Conservation (phyloP, 2,329 filamentous ascomycete species). For the Penicillium griseofulvum region DNA sequence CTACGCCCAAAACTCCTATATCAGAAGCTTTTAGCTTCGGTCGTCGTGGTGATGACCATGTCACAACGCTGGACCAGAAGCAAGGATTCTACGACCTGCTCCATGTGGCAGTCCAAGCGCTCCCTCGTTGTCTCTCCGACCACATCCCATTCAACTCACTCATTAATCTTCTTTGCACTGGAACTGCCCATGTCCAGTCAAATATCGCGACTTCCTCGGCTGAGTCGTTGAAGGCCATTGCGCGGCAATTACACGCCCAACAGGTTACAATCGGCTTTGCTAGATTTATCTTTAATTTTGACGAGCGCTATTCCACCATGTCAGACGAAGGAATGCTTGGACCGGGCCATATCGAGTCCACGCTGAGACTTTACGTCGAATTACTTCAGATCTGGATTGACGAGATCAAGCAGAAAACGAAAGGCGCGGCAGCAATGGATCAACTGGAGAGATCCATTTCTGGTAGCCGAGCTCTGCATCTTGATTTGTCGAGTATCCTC, state of each 20-base stretch:
- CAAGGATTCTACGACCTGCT: slow-evolving; percentile 94
- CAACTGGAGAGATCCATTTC: slow-evolving; percentile 59
- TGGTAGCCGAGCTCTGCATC: slow-evolving; percentile 71
- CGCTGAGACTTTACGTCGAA: slow-evolving; percentile 87
- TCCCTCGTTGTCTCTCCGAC: slow-evolving; percentile 87
- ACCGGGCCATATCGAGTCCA: slow-evolving; percentile 90
- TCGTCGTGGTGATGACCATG: slow-evolving; percentile 76
- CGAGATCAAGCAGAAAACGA: slow-evolving; percentile 83
- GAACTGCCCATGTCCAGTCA: slow-evolving; percentile 88
- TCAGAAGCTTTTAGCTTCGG: slow-evolving; percentile 90
- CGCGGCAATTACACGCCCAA: slow-evolving; percentile 86
- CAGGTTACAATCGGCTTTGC: slow-evolving; percentile 96
- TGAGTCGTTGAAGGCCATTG: slow-evolving; percentile 91
- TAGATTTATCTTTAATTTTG: slow-evolving; percentile 97
- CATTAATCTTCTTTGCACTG: slow-evolving; percentile 92
- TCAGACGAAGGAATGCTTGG: slow-evolving; percentile 96
- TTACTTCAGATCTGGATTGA: slow-evolving; percentile 96
- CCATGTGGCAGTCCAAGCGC: slow-evolving; percentile 89
- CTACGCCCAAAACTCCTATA: slow-evolving; percentile 90
- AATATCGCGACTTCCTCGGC: slow-evolving; percentile 92
- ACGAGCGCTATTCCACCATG: slow-evolving; percentile 95
- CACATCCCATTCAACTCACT: slow-evolving; percentile 91
- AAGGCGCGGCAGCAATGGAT: slow-evolving; percentile 66
- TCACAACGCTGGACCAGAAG: slow-evolving; percentile 73
- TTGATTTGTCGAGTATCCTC: slow-evolving; percentile 84